Evolutionary conservation across 2,329 filamentous ascomycete genomes (phyloP).

Genomic region (Colletotrichum eleusines): DNA sequence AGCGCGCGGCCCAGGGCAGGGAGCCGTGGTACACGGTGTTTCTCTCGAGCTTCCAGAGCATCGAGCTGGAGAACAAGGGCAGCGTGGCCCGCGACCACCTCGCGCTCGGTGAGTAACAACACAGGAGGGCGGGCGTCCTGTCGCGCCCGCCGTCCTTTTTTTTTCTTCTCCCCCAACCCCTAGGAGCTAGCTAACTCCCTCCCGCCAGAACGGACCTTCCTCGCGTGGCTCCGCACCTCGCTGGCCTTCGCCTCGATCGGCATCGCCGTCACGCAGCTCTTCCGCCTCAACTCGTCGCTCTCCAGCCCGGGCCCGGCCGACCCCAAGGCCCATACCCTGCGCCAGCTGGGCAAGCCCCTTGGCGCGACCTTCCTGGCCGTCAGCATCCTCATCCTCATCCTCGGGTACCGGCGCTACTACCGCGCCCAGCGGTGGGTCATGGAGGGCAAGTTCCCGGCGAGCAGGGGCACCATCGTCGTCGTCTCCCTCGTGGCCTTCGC

Average conservation of each 20-base stretch:
- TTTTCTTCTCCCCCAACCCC: neutral
- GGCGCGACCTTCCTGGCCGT: conserved; percentile 83
- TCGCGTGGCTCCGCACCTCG: conserved; percentile 87
- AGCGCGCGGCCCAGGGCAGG: conserved; percentile 45
- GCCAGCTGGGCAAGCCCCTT: conserved; percentile 77
- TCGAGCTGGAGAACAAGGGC: conserved; percentile 88
- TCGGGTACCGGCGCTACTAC: conserved; percentile 84
- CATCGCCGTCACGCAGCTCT: conserved; percentile 86
- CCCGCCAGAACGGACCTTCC: conserved; percentile 79
- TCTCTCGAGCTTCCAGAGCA: conserved; percentile 63
- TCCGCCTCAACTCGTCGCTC: conserved; percentile 81
- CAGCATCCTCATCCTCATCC: conserved; percentile 78
- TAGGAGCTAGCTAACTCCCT: too few species aligned
- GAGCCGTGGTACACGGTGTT: conserved; percentile 66
- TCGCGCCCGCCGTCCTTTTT: too few species aligned
- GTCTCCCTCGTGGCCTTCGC: conserved; percentile 74
- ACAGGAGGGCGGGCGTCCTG: too few species aligned
- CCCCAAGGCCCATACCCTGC: conserved; percentile 59
- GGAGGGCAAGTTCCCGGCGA: conserved; percentile 82
- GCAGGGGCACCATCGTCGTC: conserved; percentile 78
- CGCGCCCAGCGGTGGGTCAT: conserved; percentile 85
- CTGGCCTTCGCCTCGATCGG: conserved; percentile 86
- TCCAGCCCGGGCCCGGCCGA: conserved; percentile 47
- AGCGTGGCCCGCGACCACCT: conserved; percentile 86
- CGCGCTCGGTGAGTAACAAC: conserved; percentile 72